Evolutionary conservation across 768 basidiomycete species (phyloP).

Genomic region (Lentinula aciculospora): DNA sequence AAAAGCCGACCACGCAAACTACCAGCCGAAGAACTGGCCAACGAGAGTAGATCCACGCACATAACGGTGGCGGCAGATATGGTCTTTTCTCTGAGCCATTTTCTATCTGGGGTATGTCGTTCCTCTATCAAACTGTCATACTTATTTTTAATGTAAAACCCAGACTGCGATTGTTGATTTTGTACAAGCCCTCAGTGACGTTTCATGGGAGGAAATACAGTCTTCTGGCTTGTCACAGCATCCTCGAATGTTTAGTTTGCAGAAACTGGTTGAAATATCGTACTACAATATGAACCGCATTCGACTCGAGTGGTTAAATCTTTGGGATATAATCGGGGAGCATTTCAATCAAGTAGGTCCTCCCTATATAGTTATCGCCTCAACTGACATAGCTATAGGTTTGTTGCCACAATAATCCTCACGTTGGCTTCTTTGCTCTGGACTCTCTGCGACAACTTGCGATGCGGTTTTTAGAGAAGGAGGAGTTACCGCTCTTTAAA

Average conservation of each 20-base stretch:
- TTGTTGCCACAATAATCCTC: slow-evolving; percentile 95
- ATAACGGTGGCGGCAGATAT: slow-evolving; percentile 99
- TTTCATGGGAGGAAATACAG: slow-evolving; percentile 99
- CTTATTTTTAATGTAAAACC: not conserved
- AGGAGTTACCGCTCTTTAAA: slow-evolving; percentile 95
- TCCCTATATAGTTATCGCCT: not conserved
- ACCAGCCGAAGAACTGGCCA: slow-evolving; percentile 90
- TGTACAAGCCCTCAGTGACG: slow-evolving; percentile 90
- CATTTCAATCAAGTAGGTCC: slow-evolving; percentile 90
- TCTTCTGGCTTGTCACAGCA: slow-evolving; percentile 92
- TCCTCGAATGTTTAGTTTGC: slow-evolving; percentile 92
- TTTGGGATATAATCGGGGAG: slow-evolving; percentile 97
- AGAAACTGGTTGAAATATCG: slow-evolving; percentile 97
- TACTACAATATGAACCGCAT: slow-evolving; percentile 99
- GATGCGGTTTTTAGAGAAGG: slow-evolving; percentile 98
- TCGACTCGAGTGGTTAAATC: slow-evolving; percentile 94
- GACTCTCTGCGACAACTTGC: slow-evolving; percentile 95
- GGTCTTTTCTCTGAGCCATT: slow-evolving; percentile 96
- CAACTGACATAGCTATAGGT: slow-evolving; percentile 48
- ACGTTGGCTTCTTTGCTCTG: slow-evolving; percentile 94
- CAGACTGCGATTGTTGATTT: slow-evolving; percentile 98
- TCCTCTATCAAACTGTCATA: slow-evolving; percentile 4
- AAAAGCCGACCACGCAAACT: slow-evolving; percentile 50
- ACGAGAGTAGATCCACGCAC: slow-evolving; percentile 94
- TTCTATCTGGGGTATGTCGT: slow-evolving; percentile 83